phyloP scores from a whole-genome alignment of 768 basidiomycete genomes.

The Boletellus ananas region DNA sequence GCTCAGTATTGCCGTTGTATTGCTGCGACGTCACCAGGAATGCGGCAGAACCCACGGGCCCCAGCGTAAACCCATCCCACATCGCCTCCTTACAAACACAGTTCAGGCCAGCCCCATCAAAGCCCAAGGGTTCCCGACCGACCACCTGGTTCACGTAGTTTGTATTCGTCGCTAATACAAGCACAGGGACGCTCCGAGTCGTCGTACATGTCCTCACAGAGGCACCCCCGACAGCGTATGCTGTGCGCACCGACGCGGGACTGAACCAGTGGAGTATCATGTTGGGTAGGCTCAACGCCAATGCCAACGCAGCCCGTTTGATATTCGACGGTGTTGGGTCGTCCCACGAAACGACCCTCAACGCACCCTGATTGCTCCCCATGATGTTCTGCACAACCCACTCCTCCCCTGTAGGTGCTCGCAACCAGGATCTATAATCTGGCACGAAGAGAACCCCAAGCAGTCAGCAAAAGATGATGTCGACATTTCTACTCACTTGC shows the following conservation, averaged over 20 bases:
- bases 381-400: conserved; percentile 63
- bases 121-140: conserved; percentile 28
- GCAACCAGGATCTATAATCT: conserved; percentile 64
- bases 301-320: conserved; percentile 46
- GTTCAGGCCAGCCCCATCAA: conserved; percentile 1
- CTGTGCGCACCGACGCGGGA: conserved; percentile 37
- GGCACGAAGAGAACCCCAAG: not conserved
- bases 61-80: conserved; percentile 15
- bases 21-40: conserved; percentile 16
- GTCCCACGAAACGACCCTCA: conserved; percentile 49
- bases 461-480: not conserved
- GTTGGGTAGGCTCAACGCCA: conserved; percentile 44
- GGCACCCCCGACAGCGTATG: conserved; percentile 38
- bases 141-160: conserved; percentile 38
- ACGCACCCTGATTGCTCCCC: conserved; percentile 66
- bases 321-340: conserved; percentile 54
- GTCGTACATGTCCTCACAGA: conserved; percentile 53
- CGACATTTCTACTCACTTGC: conserved; percentile 21
- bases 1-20: too few species aligned
- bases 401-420: conserved; percentile 64
- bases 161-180: conserved; percentile 52
- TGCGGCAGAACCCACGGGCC: conserved; percentile 23
- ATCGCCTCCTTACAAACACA: conserved; percentile 12
- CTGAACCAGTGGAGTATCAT: conserved; percentile 47
- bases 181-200: conserved; percentile 33